Conservation (phyloP, 306 rosid species). For the Glycine tomentella region DNA sequence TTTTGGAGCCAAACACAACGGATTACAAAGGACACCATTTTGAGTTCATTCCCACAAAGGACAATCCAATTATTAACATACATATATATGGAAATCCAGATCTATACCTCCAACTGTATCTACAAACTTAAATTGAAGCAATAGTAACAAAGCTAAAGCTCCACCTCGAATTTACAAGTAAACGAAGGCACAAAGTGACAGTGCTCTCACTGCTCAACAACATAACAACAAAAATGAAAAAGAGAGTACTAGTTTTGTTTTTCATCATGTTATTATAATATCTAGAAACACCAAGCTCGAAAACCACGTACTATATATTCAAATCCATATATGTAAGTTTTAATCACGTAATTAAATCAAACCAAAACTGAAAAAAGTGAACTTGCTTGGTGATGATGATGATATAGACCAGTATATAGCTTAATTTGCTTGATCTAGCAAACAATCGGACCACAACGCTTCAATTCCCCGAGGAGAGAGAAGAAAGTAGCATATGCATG, state of each 20-base stretch:
- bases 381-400: too few species aligned
- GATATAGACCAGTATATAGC: background rate
- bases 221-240: background rate
- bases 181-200: constrained; percentile 38
- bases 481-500: constrained; percentile 48
- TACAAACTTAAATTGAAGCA: constrained; percentile 33
- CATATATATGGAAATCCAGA: constrained; percentile 54
- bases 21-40: constrained; percentile 82
- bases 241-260: background rate
- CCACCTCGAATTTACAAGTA: constrained; percentile 48
- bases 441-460: constrained; percentile 82
- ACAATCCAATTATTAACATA: constrained; percentile 51
- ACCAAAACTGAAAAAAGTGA: constrained; percentile 6
- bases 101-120: constrained; percentile 46
- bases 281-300: constrained; percentile 23
- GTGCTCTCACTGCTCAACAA: constrained; percentile 26
- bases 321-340: constrained; percentile 25
- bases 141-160: constrained; percentile 25
- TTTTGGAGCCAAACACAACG: constrained; percentile 50
- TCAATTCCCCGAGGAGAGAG: constrained; percentile 86
- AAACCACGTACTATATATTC: constrained; percentile 12
- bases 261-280: constrained; percentile 21
- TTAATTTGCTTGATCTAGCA: constrained; percentile 57
- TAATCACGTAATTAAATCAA: constrained; percentile 42
- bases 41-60: constrained; percentile 79